These are phyloP conservation scores for Fonsecaea erecta DNA, from an alignment of 2,329 filamentous ascomycete species.

Conservation along the genomic window DNA sequence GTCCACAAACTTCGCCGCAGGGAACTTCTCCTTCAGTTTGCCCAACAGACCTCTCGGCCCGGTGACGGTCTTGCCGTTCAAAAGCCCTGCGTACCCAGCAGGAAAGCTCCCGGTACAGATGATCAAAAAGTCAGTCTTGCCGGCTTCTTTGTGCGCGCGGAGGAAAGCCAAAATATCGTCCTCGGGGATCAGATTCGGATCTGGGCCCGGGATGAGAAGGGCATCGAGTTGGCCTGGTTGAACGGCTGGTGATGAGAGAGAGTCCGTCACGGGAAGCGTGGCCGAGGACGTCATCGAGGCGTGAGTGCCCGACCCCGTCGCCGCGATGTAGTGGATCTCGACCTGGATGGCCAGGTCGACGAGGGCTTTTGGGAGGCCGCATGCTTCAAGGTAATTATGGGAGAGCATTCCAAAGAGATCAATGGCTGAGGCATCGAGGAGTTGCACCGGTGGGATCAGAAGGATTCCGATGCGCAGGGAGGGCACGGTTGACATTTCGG, in stretches of 20 bases:
- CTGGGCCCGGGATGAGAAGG: conserved; percentile 46
- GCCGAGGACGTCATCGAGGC: conserved; percentile 40
- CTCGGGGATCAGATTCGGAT: conserved; percentile 40
- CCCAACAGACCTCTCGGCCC: conserved; percentile 32
- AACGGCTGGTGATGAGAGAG: conserved; percentile 40
- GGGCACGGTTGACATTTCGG: neutral
- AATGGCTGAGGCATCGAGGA: conserved; percentile 47
- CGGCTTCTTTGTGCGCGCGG: conserved; percentile 41
- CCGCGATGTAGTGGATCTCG: conserved; percentile 42
- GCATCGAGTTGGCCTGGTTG: conserved; percentile 45
- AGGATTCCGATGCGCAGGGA: conserved; percentile 45
- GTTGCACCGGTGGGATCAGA: conserved; percentile 44
- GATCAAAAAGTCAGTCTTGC: conserved; percentile 35
- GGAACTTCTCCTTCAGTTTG: conserved; percentile 31
- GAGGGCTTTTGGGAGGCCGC: conserved; percentile 43
- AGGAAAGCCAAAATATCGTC: conserved; percentile 43
- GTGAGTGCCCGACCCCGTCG: conserved; percentile 28
- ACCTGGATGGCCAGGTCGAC: conserved; percentile 25
- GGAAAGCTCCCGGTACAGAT: conserved; percentile 36
- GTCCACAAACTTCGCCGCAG: conserved; percentile 29
- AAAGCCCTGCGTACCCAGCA: conserved; percentile 32
- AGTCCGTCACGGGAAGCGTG: conserved; percentile 40
- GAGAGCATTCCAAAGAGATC: conserved; percentile 48
- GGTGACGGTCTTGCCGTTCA: conserved; percentile 32
- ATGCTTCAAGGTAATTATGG: conserved; percentile 40